phyloP scores from a whole-genome alignment of 1,139 yeast species.

The Sugiyamaella castrensis region DNA sequence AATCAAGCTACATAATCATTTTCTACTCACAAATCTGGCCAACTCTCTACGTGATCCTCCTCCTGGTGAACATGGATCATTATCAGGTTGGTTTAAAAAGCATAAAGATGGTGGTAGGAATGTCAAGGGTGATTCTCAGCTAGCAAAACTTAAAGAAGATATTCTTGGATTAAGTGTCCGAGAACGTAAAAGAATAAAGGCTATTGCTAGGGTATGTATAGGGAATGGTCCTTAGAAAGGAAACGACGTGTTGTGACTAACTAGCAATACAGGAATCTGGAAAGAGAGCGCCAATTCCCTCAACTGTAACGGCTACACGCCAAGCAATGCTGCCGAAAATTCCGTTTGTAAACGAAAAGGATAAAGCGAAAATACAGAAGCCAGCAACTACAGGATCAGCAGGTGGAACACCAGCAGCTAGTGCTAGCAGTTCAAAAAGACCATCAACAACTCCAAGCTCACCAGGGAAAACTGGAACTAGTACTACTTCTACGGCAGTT shows the following conservation, averaged over 20 bases:
- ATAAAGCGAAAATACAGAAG: conserved; percentile 26
- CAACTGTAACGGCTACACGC: conserved; percentile 76
- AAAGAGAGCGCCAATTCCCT: conserved; percentile 68
- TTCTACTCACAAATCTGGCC: conserved; percentile 75
- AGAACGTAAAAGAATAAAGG: conserved; percentile 81
- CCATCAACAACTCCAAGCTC: conserved; percentile 4
- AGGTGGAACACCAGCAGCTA: background rate
- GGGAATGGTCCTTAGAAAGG: background rate
- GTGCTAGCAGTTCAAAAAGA: background rate
- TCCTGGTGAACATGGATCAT: conserved; percentile 49
- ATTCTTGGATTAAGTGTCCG: conserved; percentile 82
- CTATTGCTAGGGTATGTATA: conserved; percentile 53
- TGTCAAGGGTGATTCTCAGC: conserved; percentile 48
- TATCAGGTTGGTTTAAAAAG: conserved; percentile 51
- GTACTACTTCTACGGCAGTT: conserved; percentile 1
- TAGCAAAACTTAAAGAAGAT: conserved; percentile 78
- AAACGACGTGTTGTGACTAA: background rate
- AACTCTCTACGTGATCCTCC: conserved; percentile 75
- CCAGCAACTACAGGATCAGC: background rate
- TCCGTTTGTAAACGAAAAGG: conserved; percentile 60
- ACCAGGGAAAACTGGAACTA: conserved; percentile 1
- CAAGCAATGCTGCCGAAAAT: conserved; percentile 83
- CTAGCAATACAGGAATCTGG: conserved; percentile 59
- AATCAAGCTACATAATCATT: conserved; percentile 69
- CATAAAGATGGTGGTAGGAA: conserved; percentile 27